phyloP scores from a whole-genome alignment of 139 green algal species.

The Chlamydomonas schloesseri region DNA sequence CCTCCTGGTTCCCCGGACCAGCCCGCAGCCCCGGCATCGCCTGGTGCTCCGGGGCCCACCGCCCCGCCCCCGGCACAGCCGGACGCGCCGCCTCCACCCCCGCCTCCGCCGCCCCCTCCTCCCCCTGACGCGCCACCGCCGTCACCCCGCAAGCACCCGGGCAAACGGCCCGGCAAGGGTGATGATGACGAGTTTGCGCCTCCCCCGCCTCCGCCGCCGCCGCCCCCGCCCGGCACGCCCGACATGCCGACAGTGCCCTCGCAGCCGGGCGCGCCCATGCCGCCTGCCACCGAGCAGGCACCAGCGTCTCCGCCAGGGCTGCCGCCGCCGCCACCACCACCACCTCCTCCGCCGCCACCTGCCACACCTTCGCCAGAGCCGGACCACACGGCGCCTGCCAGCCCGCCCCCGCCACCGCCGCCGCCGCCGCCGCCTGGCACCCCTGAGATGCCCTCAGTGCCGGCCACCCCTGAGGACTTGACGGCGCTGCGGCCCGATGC shows the following conservation, averaged over 20 bases:
- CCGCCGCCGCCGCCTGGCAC: not conserved
- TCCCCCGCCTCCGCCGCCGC: not conserved
- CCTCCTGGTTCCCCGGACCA: too few species aligned
- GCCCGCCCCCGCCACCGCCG: conserved; percentile 12
- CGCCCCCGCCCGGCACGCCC: conserved; percentile 4
- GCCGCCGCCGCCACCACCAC: not conserved
- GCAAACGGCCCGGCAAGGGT: not conserved
- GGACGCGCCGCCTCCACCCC: not conserved
- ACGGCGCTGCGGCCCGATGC: not conserved
- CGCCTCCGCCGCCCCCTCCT: not conserved
- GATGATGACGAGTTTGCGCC: not conserved
- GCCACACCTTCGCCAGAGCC: not conserved
- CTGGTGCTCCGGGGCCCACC: not conserved
- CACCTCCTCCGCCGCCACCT: not conserved
- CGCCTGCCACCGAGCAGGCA: not conserved
- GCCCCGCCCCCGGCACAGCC: not conserved
- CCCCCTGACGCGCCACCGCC: not conserved
- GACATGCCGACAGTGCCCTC: not conserved
- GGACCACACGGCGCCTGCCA: not conserved
- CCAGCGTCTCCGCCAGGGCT: not conserved
- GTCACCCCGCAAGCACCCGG: not conserved
- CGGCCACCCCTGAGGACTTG: not conserved
- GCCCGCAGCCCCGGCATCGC: not conserved
- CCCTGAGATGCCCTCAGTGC: not conserved
- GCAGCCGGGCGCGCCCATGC: not conserved